Conservation (phyloP, 345 rosid species). For the Populus pruinosa region DNA sequence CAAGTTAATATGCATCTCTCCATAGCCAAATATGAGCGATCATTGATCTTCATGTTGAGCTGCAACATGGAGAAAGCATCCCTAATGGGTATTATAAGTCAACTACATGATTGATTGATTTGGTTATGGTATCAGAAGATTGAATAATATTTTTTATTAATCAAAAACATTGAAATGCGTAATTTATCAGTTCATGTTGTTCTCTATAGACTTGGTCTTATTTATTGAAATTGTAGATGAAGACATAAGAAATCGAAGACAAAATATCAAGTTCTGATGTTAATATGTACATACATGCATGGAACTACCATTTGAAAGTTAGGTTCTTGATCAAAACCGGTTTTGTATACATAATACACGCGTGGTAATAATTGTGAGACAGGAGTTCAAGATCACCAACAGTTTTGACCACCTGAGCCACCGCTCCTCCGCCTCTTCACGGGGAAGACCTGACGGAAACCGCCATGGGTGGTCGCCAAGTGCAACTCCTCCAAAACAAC, state of each 20-base stretch:
- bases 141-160: background rate
- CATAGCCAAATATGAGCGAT: background rate
- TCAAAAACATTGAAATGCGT: background rate
- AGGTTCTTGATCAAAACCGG: conserved; percentile 14
- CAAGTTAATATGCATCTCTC: conserved; percentile 1
- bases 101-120: background rate
- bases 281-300: background rate
- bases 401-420: conserved; percentile 49
- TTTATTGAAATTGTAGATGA: background rate
- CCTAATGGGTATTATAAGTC: background rate
- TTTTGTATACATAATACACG: conserved; percentile 11
- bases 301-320: background rate
- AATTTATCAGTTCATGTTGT: background rate
- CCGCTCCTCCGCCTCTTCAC: conserved; percentile 53
- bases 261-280: background rate
- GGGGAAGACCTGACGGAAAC: conserved; percentile 56
- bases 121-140: background rate
- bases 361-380: background rate
- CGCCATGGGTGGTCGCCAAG: conserved; percentile 38
- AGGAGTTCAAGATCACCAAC: conserved; percentile 21
- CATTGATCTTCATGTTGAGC: conserved; percentile 19
- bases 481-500: conserved; percentile 60
- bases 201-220: background rate
- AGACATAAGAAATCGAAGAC: background rate
- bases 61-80: conserved; percentile 1